Conservation (phyloP, 2,329 filamentous ascomycete genomes). For the Colletotrichum destructivum region DNA sequence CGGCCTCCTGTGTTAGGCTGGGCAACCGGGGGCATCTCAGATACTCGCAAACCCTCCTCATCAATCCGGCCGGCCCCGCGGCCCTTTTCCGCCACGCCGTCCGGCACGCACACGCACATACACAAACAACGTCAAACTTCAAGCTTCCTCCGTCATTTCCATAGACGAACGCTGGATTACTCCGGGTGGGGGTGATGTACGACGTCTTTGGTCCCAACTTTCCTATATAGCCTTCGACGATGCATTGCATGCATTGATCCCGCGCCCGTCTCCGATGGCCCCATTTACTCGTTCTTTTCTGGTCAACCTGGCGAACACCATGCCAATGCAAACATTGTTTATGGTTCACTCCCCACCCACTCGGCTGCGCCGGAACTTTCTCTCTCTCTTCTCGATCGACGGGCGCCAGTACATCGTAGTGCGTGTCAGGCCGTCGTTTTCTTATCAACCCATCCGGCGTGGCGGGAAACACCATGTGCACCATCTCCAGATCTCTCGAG, state of each 20-base stretch:
- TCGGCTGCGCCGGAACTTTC: conserved; percentile 41
- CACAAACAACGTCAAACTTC: conserved; percentile 30
- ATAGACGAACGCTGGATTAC: conserved; percentile 36
- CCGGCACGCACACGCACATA: conserved; percentile 7
- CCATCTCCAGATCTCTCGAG: neutral
- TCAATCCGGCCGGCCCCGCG: conserved; percentile 5
- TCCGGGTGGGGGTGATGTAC: conserved; percentile 8
- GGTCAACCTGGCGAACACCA: conserved; percentile 31
- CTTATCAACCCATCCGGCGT: conserved; percentile 15
- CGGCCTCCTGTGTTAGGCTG: conserved; percentile 1
- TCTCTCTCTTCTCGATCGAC: neutral
- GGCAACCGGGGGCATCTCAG: neutral
- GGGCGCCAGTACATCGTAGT: too few relatives aligned
- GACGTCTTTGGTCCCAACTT: conserved; percentile 6
- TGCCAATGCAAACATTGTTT: conserved; percentile 37
- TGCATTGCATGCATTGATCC: conserved; percentile 41
- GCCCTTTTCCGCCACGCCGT: neutral
- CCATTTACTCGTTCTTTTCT: neutral
- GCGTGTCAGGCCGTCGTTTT: conserved; percentile 37
- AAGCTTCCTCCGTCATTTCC: conserved; percentile 30
- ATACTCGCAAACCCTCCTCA: conserved; percentile 6
- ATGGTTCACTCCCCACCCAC: conserved; percentile 28
- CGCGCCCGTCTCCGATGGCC: conserved; percentile 5
- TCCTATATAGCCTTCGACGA: conserved; percentile 19
- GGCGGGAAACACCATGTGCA: conserved; percentile 1